Evolutionary conservation across 202 grass and related monocot species (phyloP), one percentile per base, ranked within the genome.

Genomic region (Sporobolus alterniflorus): DNA sequence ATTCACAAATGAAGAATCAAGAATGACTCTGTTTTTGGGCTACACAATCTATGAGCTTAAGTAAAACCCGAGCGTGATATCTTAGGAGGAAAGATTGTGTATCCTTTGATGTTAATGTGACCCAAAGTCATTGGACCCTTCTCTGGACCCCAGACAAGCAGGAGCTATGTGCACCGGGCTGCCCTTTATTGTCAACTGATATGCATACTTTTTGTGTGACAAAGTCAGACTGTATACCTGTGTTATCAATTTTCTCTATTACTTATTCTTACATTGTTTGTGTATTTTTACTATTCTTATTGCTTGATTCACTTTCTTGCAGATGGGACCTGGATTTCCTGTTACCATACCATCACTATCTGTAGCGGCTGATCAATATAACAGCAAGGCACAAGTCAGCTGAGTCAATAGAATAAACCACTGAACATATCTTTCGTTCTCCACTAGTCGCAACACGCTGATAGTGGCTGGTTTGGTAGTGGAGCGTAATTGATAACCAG

Each of bases 301-400:
- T 71, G 83, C 71, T 14, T 6, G 83, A 56, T 18, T 56, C 43
- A 64, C 74, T 84, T 76, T 87, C 15, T 75, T 84, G 71, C 93
- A 98, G 96, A 98, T 98, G 96, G 93, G 96, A 39, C 93, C 91
- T 83, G 96, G 96, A 85, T 96, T 92, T 88, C 81, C 87, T 72
- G 87, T 98, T 43, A 93, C 91, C 54, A 92, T 98, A 90, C 96
- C 89, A 26, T 98, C 96, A 56, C 74, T 98, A 72, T 96, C 93
- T 14, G 57, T 51, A 0, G 93, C 96, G 7, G 96, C 96, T 31
- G 96, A 98, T 83, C 76, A 94, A 39, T 98, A 92, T 85, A 93
- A 78, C 76, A 93, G 75, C 79, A 96, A 90, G 72, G 59, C 87
- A 26, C 89, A 96, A 83, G 89, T 75, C 31, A 95, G 89, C 82